Conservation (phyloP, 805 yeast genomes). For the Lachancea nothofagi region DNA sequence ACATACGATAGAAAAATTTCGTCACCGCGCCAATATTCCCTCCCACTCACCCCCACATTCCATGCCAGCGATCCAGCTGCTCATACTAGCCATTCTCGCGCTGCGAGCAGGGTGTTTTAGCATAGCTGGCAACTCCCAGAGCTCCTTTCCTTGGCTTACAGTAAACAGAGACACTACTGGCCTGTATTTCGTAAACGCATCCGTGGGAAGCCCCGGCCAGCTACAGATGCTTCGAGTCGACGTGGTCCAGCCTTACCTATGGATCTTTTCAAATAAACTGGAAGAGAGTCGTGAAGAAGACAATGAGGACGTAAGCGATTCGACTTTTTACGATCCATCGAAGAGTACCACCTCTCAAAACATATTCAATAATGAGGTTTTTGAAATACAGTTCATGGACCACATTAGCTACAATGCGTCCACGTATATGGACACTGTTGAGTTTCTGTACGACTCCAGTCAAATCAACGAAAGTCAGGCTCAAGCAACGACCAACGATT, state of each 20-base stretch:
- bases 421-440: conserved; percentile 21
- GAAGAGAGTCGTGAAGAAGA: conserved; percentile 9
- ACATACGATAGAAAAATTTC: too few species aligned
- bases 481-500: not conserved
- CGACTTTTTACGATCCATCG: conserved; percentile 14
- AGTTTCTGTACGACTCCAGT: conserved; percentile 11
- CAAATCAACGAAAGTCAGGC: not conserved
- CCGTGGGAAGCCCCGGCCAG: conserved; percentile 10
- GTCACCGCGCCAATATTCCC: too few species aligned
- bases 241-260: conserved; percentile 36
- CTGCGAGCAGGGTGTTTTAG: not conserved
- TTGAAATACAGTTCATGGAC: conserved; percentile 24
- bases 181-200: conserved; percentile 30
- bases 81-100: not conserved
- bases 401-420: conserved; percentile 22
- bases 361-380: conserved; percentile 10
- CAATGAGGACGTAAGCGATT: conserved; percentile 8
- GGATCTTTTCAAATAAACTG: conserved; percentile 27
- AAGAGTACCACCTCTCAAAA: conserved; percentile 18
- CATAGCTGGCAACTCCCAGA: not conserved
- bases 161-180: conserved; percentile 23
- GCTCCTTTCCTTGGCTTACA: conserved; percentile 19
- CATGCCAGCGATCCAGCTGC: not conserved
- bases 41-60: too few species aligned
- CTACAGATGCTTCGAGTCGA: conserved; percentile 29